These are phyloP conservation scores for Plasmodium blacklocki DNA, from an alignment of 169 alveolate species.

Conservation along the genomic window DNA sequence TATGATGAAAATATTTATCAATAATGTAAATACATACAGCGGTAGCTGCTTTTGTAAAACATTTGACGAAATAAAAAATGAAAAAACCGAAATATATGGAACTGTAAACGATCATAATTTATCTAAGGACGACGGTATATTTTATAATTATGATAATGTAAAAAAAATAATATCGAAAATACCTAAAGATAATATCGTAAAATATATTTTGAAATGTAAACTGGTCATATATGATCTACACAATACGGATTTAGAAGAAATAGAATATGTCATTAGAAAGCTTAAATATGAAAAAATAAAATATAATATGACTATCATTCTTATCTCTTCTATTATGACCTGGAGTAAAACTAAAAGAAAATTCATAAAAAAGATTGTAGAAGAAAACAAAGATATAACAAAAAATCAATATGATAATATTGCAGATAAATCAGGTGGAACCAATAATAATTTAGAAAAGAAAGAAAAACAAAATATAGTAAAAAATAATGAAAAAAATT, in stretches of 20 bases:
- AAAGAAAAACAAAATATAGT: not conserved
- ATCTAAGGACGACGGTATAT: not conserved
- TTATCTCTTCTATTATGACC: slow-evolving; percentile 59
- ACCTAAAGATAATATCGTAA: slow-evolving; percentile 29
- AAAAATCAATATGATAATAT: not conserved
- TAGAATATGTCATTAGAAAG: slow-evolving; percentile 55
- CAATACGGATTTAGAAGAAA: slow-evolving; percentile 43
- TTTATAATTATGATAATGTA: slow-evolving; percentile 30
- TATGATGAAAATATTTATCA: slow-evolving; percentile 30
- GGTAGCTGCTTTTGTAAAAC: slow-evolving; percentile 62
- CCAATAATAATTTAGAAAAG: not conserved
- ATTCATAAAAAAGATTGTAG: slow-evolving; percentile 7
- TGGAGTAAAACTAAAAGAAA: slow-evolving; percentile 60
- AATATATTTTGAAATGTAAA: slow-evolving; percentile 16
- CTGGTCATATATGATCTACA: slow-evolving; percentile 30
- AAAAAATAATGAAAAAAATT: not conserved
- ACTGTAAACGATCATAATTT: slow-evolving; percentile 10
- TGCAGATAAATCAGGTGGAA: not conserved
- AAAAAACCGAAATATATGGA: slow-evolving; percentile 39
- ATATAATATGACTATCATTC: slow-evolving; percentile 13
- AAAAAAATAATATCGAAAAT: slow-evolving; percentile 31
- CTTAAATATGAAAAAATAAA: slow-evolving; percentile 29
- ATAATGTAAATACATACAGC: slow-evolving; percentile 52
- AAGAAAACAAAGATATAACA: not conserved
- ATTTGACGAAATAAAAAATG: slow-evolving; percentile 6